phyloP scores from a whole-genome alignment of 179 eudicot genomes.

The Monotropa hypopitys region DNA sequence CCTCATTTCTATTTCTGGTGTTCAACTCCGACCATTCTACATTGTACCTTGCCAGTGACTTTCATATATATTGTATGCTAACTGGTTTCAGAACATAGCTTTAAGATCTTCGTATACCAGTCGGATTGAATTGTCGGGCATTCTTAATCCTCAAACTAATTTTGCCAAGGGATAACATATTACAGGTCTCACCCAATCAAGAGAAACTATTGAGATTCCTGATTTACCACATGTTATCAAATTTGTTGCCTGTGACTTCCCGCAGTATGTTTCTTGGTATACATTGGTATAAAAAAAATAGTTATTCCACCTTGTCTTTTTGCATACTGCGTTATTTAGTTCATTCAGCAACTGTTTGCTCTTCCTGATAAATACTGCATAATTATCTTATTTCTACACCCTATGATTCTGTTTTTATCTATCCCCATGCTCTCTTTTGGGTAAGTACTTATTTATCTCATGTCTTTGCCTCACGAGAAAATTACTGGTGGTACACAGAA shows the following conservation, averaged over 20 bases:
- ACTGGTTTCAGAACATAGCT: background rate
- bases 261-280: background rate
- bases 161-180: background rate
- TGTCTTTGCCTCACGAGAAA: background rate
- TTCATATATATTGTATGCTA: background rate
- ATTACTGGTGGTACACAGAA: background rate
- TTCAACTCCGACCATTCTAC: background rate
- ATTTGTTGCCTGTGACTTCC: background rate
- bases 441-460: background rate
- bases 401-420: background rate
- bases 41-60: background rate
- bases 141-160: background rate
- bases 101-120: background rate
- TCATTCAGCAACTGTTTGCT: background rate
- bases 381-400: background rate
- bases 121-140: background rate
- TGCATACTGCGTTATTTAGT: background rate
- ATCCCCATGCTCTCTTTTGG: background rate
- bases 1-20: background rate
- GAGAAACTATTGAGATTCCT: background rate
- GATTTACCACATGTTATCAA: background rate
- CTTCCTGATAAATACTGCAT: background rate
- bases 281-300: background rate
- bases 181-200: background rate
- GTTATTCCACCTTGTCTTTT: background rate